Evolutionary conservation across 1,139 yeast species (phyloP), one percentile per base, ranked within the genome.

Genomic region (Protomyces gravidus): DNA sequence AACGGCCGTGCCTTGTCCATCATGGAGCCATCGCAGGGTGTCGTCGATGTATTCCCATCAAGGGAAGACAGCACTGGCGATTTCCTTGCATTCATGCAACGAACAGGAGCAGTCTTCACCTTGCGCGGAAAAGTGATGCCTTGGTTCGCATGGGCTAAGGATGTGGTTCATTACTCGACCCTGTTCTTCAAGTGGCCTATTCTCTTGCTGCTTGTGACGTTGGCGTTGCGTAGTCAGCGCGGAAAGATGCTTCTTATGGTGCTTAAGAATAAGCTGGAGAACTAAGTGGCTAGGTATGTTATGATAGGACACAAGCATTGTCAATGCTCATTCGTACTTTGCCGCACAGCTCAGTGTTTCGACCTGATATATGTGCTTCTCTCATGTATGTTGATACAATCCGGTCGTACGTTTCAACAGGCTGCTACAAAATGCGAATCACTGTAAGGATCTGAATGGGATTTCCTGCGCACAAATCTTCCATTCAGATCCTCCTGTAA

Each of bases 1-100:
- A 53, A 53, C 17, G 58, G 58, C 3, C 45, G 58, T 6, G 58
- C 58, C 15, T 45, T 53, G 27, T 28, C 51, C 13, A 53, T 53
- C 46, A 53, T 53, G 58, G 50, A 40, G 5, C 49, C 47, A 5
- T 42, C 47, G 19, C 46, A 45, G 9, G 51, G 58, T 15, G 28
- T 53, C 7, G 39, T 36, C 5, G 58, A 53, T 25, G 33, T 53
- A 3, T 53, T 53, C 27, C 51, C 51, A 13, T 33, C 50, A 13
- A 15, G 23, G 21, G 51, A 53, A 5, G 51, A 45, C 17, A 26
- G 45, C 21, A 42, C 49, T 26, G 58, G 58, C 19, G 58, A 53
- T 39, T 46, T 53, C 26, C 33, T 45, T 36, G 51, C 48, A 15
- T 53, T 53, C 21, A 53, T 47, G 26, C 51, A 53, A n/a, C 58